Conservation (phyloP, 148 eudicot species). For the Arctostaphylos glauca region DNA sequence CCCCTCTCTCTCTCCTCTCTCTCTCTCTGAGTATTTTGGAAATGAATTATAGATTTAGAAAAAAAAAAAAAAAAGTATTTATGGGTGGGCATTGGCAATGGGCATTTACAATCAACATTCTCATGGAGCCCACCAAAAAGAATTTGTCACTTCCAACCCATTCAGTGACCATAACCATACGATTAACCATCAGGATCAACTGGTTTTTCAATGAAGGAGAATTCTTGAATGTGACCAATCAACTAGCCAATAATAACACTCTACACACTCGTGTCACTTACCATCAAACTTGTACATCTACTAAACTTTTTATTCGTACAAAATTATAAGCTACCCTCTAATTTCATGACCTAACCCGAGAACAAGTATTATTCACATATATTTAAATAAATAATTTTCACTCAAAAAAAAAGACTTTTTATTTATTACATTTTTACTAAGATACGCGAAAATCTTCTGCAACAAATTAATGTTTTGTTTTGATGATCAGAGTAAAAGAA, state of each 20-base stretch:
- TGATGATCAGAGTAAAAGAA: too few species aligned
- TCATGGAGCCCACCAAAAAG: constrained; percentile 5
- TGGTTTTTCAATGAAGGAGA: constrained; percentile 16
- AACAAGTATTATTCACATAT: too few species aligned
- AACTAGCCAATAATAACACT: neutral
- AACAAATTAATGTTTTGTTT: too few species aligned
- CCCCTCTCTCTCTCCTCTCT: neutral
- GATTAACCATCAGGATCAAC: constrained; percentile 18
- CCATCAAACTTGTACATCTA: neutral
- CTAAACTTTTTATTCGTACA: neutral
- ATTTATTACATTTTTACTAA: too few species aligned
- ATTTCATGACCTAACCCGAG: too few species aligned
- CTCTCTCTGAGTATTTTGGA: neutral
- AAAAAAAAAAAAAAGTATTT: neutral
- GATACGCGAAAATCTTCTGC: too few species aligned
- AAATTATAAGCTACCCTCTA: too few species aligned
- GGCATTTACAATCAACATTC: neutral
- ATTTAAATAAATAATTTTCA: too few species aligned
- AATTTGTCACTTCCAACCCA: constrained; percentile 21
- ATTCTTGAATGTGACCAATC: constrained; percentile 21
- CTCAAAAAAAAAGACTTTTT: too few species aligned
- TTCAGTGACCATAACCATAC: constrained; percentile 18
- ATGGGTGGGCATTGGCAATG: neutral
- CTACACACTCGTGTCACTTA: neutral
- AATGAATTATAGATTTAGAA: neutral